Evolutionary conservation across 2,329 filamentous ascomycete genomes (phyloP).

Genomic region (Colletotrichum navitas): DNA sequence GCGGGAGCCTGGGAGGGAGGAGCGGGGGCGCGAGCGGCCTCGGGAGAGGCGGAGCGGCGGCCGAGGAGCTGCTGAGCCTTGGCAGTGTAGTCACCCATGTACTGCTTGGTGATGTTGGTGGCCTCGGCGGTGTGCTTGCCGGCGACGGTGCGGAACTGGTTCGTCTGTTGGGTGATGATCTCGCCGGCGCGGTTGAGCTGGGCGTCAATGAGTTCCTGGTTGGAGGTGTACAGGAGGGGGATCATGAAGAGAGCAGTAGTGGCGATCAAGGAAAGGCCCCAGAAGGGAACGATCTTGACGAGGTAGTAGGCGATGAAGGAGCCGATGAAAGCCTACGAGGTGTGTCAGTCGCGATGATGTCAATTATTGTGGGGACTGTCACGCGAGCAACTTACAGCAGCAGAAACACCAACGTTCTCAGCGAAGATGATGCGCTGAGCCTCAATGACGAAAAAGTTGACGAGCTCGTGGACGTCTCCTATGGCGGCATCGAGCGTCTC

Average conservation of each 20-base stretch:
- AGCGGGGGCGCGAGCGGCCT: slow-evolving; percentile 55
- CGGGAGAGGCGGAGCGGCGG: slow-evolving; percentile 59
- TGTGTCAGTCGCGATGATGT: slow-evolving; percentile 23
- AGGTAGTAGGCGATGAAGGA: slow-evolving; percentile 77
- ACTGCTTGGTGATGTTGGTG: slow-evolving; percentile 74
- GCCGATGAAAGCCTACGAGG: slow-evolving; percentile 65
- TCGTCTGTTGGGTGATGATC: slow-evolving; percentile 71
- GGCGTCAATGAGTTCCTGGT: slow-evolving; percentile 77
- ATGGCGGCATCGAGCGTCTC: slow-evolving; percentile 72
- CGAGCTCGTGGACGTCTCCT: slow-evolving; percentile 74
- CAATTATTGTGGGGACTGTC: slow-evolving; percentile 34
- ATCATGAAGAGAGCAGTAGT: slow-evolving; percentile 71
- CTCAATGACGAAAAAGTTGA: slow-evolving; percentile 81
- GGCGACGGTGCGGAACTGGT: slow-evolving; percentile 71
- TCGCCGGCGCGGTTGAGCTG: slow-evolving; percentile 70
- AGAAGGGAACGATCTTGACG: slow-evolving; percentile 77
- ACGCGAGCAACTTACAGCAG: slow-evolving; percentile 61
- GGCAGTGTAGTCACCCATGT: slow-evolving; percentile 75
- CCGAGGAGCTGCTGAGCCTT: slow-evolving; percentile 76
- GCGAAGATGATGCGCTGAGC: slow-evolving; percentile 76
- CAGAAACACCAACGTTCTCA: slow-evolving; percentile 73
- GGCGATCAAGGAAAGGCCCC: slow-evolving; percentile 73
- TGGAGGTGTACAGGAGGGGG: slow-evolving; percentile 74
- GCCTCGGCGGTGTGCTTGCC: slow-evolving; percentile 74
- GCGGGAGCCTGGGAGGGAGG: slow-evolving; percentile 40